Conservation (phyloP, 2,329 filamentous ascomycete genomes). For the Cephalotrichum gorgonifer region DNA sequence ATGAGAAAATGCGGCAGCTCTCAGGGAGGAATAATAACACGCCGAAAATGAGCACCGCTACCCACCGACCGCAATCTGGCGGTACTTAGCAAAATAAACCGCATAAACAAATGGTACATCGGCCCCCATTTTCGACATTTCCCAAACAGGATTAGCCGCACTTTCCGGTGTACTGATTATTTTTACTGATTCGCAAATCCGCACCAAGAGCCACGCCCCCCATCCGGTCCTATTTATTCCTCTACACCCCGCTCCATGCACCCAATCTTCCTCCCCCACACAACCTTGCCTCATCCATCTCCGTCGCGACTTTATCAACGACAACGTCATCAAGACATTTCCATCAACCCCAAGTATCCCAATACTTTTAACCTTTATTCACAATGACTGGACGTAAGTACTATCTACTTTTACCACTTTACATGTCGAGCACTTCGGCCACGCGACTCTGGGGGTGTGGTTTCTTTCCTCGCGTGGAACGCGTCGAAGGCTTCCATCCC, state of each 20-base stretch:
- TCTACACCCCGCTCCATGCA: slow-evolving; percentile 7
- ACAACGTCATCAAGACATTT: slow-evolving; percentile 13
- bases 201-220: slow-evolving; percentile 6
- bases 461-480: no score
- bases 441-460: neutral
- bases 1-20: slow-evolving; percentile 7
- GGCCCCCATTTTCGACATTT: slow-evolving; percentile 8
- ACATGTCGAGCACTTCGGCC: no score
- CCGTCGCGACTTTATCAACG: slow-evolving; percentile 13
- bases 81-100: slow-evolving; percentile 6
- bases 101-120: slow-evolving; percentile 10
- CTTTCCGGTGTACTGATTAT: slow-evolving; percentile 8
- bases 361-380: slow-evolving; percentile 24
- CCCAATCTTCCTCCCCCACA: slow-evolving; percentile 8
- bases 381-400: slow-evolving; percentile 67
- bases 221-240: slow-evolving; percentile 11
- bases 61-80: neutral
- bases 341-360: slow-evolving; percentile 6
- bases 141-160: slow-evolving; percentile 13
- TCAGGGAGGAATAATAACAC: neutral
- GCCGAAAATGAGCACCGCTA: neutral
- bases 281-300: slow-evolving; percentile 12
- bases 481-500: neutral
- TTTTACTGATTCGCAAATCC: neutral
- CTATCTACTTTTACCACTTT: neutral